These are phyloP conservation scores for Populus euphratica DNA, from an alignment of 345 rosid species.

Conservation along the genomic window DNA sequence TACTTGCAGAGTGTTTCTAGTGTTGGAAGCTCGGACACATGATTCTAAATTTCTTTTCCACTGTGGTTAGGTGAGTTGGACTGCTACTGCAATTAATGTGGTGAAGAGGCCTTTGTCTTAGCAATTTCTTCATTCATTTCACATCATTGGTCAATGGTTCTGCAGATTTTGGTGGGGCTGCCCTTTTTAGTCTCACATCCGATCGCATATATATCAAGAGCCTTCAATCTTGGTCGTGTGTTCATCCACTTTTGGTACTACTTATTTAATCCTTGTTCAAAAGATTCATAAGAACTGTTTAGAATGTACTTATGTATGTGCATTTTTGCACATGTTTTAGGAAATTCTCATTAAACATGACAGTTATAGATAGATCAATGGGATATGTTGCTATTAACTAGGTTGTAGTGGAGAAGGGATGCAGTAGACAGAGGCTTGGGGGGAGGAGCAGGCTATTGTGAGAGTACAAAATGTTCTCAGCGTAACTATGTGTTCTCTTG, in stretches of 20 bases:
- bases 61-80: conserved; percentile 61
- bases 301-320: too few relatives aligned
- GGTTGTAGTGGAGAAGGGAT: too few relatives aligned
- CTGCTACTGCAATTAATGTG: conserved; percentile 30
- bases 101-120: conserved; percentile 17
- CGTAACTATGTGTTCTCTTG: too few relatives aligned
- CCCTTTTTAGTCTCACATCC: conserved; percentile 78
- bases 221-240: conserved; percentile 94
- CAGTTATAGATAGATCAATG: too few relatives aligned
- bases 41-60: conserved; percentile 21
- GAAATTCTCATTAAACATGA: too few relatives aligned
- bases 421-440: too few relatives aligned
- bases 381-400: too few relatives aligned
- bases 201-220: conserved; percentile 63
- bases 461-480: too few relatives aligned
- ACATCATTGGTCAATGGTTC: conserved; percentile 35
- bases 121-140: conserved; percentile 33
- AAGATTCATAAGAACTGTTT: neutral
- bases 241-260: conserved; percentile 93
- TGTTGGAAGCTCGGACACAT: conserved; percentile 12
- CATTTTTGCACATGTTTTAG: too few relatives aligned
- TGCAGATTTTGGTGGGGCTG: conserved; percentile 86
- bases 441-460: too few relatives aligned
- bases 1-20: neutral
- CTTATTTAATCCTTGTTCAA: conserved; percentile 10